Conservation (phyloP, 2,329 filamentous ascomycete genomes). For the Clonostachys byssicola region DNA sequence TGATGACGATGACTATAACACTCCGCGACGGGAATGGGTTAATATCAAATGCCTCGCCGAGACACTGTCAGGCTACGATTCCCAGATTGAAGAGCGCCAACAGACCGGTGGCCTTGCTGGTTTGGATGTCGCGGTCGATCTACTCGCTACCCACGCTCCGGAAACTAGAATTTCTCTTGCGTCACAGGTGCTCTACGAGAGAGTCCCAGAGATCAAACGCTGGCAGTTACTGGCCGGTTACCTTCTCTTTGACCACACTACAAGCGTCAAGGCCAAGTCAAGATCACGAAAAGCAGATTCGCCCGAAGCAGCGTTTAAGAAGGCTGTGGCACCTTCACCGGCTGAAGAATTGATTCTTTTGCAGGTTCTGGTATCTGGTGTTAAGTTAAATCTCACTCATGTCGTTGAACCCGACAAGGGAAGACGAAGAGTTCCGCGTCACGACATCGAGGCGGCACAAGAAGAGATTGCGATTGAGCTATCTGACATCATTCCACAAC, state of each 20-base stretch:
- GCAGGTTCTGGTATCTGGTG: slow-evolving; percentile 79
- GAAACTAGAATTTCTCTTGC: slow-evolving; percentile 85
- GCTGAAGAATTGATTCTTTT: slow-evolving; percentile 82
- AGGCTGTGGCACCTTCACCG: slow-evolving; percentile 67
- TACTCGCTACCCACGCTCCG: slow-evolving; percentile 59
- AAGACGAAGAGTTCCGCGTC: slow-evolving; percentile 52
- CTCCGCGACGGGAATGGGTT: slow-evolving; percentile 79
- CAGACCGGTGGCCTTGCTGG: slow-evolving; percentile 35
- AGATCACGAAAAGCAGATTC: slow-evolving; percentile 46
- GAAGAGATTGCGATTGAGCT: slow-evolving; percentile 77
- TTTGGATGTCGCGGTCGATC: slow-evolving; percentile 44
- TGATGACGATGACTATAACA: slow-evolving; percentile 72
- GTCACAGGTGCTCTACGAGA: slow-evolving; percentile 79
- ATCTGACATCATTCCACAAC: slow-evolving; percentile 72
- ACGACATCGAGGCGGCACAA: slow-evolving; percentile 65
- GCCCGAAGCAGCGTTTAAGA: slow-evolving; percentile 61
- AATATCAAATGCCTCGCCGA: slow-evolving; percentile 88
- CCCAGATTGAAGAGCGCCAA: slow-evolving; percentile 58
- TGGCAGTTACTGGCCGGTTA: slow-evolving; percentile 92
- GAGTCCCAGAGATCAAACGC: slow-evolving; percentile 72
- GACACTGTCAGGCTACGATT: slow-evolving; percentile 76
- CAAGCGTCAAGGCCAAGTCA: slow-evolving; percentile 47
- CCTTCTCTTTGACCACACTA: slow-evolving; percentile 86
- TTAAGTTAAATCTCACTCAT: slow-evolving; percentile 68
- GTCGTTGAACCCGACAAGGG: slow-evolving; percentile 60